Conservation (phyloP, 2,329 filamentous ascomycete species). For the Fusarium neocosmosporiellum region DNA sequence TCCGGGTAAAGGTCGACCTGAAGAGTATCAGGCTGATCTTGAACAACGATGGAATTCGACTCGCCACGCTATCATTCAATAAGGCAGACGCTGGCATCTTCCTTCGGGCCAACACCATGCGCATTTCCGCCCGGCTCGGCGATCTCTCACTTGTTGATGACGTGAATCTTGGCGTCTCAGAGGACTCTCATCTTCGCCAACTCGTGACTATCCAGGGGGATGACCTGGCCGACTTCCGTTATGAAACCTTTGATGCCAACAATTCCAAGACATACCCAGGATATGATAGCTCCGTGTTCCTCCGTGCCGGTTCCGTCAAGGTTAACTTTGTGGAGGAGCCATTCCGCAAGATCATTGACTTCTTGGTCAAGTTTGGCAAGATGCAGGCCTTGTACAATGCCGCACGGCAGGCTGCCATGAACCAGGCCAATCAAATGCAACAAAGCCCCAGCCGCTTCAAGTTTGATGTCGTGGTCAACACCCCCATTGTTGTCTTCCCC, state of each 20-base stretch:
- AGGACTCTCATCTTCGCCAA: slow-evolving; percentile 82
- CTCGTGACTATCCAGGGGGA: slow-evolving; percentile 95
- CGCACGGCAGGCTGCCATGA: slow-evolving; percentile 91
- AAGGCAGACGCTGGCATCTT: slow-evolving; percentile 93
- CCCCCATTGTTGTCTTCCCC: slow-evolving; percentile 96
- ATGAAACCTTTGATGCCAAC: slow-evolving; percentile 89
- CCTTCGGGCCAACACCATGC: slow-evolving; percentile 86
- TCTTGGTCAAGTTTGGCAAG: slow-evolving; percentile 97
- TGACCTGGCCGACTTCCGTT: slow-evolving; percentile 95
- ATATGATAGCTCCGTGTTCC: slow-evolving; percentile 90
- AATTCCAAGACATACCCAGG: slow-evolving; percentile 83
- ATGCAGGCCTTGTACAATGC: slow-evolving; percentile 99
- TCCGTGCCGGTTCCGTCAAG: slow-evolving; percentile 94
- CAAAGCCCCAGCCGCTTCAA: slow-evolving; percentile 91
- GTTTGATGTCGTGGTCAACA: slow-evolving; percentile 93
- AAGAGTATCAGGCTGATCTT: slow-evolving; percentile 94
- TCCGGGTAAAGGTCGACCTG: slow-evolving; percentile 91
- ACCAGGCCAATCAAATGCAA: slow-evolving; percentile 92
- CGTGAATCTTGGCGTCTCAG: slow-evolving; percentile 88
- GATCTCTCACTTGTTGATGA: slow-evolving; percentile 92
- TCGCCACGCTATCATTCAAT: slow-evolving; percentile 92
- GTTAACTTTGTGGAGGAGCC: slow-evolving; percentile 97
- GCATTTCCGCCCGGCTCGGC: slow-evolving; percentile 86
- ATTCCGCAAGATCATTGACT: slow-evolving; percentile 97
- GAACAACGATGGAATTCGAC: slow-evolving; percentile 95